Percentiles rank a stretch among this genome's conserved stretches.
phyloP scores from a whole-genome alignment of 2,329 filamentous ascomycete species.

The Zasmidium citrigriseum region DNA sequence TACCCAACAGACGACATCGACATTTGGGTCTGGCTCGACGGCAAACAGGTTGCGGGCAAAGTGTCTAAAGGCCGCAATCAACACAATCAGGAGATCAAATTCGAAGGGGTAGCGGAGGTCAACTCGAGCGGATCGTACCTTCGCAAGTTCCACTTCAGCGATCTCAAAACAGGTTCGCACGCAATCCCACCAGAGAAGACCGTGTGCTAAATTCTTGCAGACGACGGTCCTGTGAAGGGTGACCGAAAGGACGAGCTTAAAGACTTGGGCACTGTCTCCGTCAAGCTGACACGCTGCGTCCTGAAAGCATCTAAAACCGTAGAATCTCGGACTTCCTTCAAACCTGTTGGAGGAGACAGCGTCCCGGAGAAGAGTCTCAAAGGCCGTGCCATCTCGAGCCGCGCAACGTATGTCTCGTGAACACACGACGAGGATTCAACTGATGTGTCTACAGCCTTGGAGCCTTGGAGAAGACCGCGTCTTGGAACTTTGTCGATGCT shows the following conservation, averaged over 20 bases:
- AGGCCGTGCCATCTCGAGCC: slow-evolving; percentile 28
- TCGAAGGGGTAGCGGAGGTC: neutral
- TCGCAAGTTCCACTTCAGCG: slow-evolving; percentile 19
- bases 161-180: slow-evolving; percentile 21
- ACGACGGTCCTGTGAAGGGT: slow-evolving; percentile 10
- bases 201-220: slow-evolving; percentile 3
- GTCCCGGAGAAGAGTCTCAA: slow-evolving; percentile 31
- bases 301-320: neutral
- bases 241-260: slow-evolving; percentile 6
- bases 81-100: neutral
- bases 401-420: slow-evolving; percentile 21
- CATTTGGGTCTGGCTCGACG: slow-evolving; percentile 15
- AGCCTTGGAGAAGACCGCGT: slow-evolving; percentile 2
- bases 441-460: slow-evolving; percentile 12
- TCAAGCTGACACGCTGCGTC: slow-evolving; percentile 5
- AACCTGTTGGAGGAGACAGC: neutral
- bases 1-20: slow-evolving; percentile 10
- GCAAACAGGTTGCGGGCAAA: slow-evolving; percentile 7
- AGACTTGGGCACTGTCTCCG: slow-evolving; percentile 20
- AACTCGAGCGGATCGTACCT: neutral
- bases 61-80: neutral
- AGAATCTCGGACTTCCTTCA: neutral
- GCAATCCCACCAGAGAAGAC: neutral
- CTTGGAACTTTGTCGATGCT: neutral
- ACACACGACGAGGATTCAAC: neutral